These are phyloP conservation scores for Arctostaphylos glauca DNA, from an alignment of 148 eudicot species.

Conservation along the genomic window DNA sequence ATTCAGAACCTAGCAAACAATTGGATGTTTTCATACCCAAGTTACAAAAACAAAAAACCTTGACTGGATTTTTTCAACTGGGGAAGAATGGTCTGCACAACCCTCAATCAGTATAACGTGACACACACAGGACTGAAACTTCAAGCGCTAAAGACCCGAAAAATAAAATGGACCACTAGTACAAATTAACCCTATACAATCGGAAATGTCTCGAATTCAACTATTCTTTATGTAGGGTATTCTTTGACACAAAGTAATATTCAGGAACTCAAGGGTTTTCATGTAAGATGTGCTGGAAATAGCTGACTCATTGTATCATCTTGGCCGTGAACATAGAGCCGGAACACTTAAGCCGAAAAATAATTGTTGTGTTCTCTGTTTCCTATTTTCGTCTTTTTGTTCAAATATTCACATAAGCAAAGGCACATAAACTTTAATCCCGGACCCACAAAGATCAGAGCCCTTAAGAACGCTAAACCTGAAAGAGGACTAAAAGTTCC, in stretches of 20 bases:
- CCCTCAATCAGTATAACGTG: neutral
- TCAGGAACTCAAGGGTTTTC: neutral
- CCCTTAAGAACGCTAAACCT: neutral
- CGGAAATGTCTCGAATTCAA: neutral
- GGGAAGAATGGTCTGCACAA: neutral
- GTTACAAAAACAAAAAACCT: neutral
- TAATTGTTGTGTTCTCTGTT: neutral
- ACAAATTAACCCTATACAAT: neutral
- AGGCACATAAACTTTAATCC: neutral
- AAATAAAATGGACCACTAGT: neutral
- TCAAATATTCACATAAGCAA: neutral
- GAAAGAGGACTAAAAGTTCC: neutral
- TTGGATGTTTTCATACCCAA: neutral
- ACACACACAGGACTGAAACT: neutral
- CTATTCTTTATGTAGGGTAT: neutral
- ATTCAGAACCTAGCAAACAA: slow-evolving; percentile 6
- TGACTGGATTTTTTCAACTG: neutral
- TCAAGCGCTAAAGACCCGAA: neutral
- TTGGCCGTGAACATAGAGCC: neutral
- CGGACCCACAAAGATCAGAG: neutral
- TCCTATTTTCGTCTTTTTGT: neutral
- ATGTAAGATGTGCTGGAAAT: neutral
- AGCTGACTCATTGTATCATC: neutral
- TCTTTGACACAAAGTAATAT: too few relatives aligned
- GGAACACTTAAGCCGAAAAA: too few relatives aligned